Percentiles rank a stretch among this genome's conserved stretches.
phyloP scores from a whole-genome alignment of 768 basidiomycete genomes.

The Cystofilobasidium bisporidii region DNA sequence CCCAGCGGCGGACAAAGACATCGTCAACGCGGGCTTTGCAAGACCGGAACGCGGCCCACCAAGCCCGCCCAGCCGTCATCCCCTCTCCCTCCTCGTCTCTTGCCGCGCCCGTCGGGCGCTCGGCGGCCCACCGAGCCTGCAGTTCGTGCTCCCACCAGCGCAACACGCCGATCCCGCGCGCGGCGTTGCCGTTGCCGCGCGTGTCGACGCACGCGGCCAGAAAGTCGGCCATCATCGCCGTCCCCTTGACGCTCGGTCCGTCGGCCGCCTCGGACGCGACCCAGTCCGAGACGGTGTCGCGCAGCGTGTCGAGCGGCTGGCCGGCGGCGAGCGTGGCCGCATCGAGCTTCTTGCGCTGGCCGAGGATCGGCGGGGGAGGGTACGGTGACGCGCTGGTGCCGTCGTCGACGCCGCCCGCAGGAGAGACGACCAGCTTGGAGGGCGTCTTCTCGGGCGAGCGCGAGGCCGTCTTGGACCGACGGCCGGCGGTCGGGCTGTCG shows the following conservation, averaged over 20 bases:
- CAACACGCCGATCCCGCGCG: slow-evolving; percentile 8
- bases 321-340: too few species aligned
- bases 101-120: background rate
- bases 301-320: slow-evolving; percentile 15
- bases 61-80: background rate
- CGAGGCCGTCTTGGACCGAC: background rate
- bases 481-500: background rate
- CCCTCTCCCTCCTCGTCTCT: too few species aligned
- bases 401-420: background rate
- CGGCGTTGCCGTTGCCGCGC: slow-evolving; percentile 8
- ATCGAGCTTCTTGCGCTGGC: background rate
- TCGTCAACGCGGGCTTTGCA: background rate
- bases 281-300: slow-evolving; percentile 6
- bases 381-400: background rate
- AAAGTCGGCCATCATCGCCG: slow-evolving; percentile 8
- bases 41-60: slow-evolving; percentile 16
- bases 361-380: slow-evolving; percentile 12
- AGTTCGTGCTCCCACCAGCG: slow-evolving; percentile 17
- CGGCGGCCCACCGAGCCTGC: background rate
- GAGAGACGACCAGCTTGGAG: background rate
- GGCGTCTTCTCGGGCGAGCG: background rate
- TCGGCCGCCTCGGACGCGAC: background rate
- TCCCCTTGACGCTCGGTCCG: slow-evolving; percentile 3
- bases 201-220: slow-evolving; percentile 6
- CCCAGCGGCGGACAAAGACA: slow-evolving; percentile 1